These are phyloP conservation scores for Coniella lustricola DNA, from an alignment of 2,329 filamentous ascomycete species.

Conservation along the genomic window DNA sequence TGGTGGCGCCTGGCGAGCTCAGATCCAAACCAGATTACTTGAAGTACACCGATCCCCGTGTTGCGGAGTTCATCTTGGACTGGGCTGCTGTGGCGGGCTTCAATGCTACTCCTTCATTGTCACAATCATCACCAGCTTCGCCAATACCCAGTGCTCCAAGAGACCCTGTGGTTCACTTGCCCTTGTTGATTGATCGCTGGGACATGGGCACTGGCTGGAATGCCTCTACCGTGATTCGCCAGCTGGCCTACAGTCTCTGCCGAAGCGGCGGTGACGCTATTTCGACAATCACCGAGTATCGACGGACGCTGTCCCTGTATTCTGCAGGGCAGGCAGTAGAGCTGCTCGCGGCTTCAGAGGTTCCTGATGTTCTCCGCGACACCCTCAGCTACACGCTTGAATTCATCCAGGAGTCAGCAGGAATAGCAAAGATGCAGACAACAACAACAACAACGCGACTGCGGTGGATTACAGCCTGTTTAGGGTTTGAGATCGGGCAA, in stretches of 20 bases:
- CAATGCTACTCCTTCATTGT: background rate
- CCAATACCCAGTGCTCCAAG: constrained; percentile 19
- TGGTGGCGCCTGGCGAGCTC: background rate
- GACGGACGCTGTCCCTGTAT: constrained; percentile 26
- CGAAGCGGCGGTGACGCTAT: background rate
- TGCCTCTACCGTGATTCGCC: constrained; percentile 27
- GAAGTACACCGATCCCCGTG: constrained; percentile 23
- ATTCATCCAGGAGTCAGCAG: background rate
- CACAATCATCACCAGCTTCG: background rate
- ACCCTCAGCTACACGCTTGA: constrained; percentile 16
- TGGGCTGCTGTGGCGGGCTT: constrained; percentile 6
- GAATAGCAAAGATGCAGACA: too few species aligned
- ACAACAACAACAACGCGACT: constrained; percentile 18
- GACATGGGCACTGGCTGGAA: constrained; percentile 32
- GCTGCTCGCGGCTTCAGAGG: constrained; percentile 19
- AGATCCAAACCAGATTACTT: background rate
- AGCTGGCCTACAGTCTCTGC: constrained; percentile 30
- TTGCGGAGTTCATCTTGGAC: constrained; percentile 23
- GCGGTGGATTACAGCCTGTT: constrained; percentile 29
- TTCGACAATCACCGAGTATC: constrained; percentile 30
- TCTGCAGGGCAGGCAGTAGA: constrained; percentile 26
- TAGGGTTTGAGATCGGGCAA: constrained; percentile 30
- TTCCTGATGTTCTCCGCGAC: constrained; percentile 18
- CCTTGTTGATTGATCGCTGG: constrained; percentile 33
- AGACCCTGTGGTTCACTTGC: constrained; percentile 30